Evolutionary conservation across 352 stramenopile species (phyloP).

Genomic region (Globisporangium paddicum): DNA sequence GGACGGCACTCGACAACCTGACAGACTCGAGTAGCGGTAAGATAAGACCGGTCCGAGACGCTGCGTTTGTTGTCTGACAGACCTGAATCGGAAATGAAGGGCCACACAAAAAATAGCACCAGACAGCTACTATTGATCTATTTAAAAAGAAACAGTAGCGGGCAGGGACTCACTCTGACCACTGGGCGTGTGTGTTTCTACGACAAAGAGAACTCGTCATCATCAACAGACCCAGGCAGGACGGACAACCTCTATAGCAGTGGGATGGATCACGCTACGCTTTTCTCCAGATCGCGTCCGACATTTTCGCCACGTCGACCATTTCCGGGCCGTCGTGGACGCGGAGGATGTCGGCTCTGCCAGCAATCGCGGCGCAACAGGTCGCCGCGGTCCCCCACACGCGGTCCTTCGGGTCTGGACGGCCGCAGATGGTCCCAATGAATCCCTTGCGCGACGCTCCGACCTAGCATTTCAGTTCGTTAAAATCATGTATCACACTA

Average conservation of each 20-base stretch:
- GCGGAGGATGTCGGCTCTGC: constrained; percentile 89
- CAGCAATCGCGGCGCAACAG: constrained; percentile 74
- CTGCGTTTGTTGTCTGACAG: too few species aligned
- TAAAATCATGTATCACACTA: neutral
- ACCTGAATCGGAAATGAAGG: neutral
- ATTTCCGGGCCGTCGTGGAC: constrained; percentile 94
- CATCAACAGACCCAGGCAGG: constrained; percentile 3
- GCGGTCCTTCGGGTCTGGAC: constrained; percentile 79
- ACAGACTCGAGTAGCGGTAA: neutral
- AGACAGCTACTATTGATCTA: neutral
- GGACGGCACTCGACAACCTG: too few species aligned
- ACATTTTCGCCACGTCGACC: constrained; percentile 87
- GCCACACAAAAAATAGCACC: constrained; percentile 6
- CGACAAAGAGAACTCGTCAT: constrained; percentile 1
- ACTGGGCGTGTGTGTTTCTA: neutral
- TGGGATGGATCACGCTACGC: neutral
- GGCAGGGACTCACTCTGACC: neutral
- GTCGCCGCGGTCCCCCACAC: constrained; percentile 93
- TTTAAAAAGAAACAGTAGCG: neutral
- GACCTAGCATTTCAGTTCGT: constrained; percentile 30
- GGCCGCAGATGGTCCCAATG: constrained; percentile 91
- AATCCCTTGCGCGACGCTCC: constrained; percentile 97
- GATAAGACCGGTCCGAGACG: neutral
- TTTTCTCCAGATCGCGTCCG: constrained; percentile 88
- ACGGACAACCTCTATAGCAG: neutral